Conservation (phyloP, 768 basidiomycete genomes). For the Leccinum disarticulatum region DNA sequence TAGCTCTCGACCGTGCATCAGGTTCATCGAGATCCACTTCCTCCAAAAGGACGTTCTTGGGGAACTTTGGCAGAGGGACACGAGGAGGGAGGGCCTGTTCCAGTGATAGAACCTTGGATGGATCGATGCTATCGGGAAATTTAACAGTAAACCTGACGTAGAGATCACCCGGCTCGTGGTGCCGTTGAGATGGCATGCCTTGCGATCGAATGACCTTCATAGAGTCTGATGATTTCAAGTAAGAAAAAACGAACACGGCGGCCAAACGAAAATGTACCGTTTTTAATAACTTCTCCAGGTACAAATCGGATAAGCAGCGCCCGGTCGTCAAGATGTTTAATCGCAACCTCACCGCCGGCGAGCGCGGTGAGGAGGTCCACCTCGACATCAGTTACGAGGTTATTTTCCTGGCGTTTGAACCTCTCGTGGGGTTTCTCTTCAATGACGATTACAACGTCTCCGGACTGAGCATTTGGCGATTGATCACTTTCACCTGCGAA, state of each 20-base stretch:
- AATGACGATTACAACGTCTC: slow-evolving; percentile 92
- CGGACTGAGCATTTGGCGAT: slow-evolving; percentile 82
- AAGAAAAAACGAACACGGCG: neutral
- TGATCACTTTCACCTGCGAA: slow-evolving; percentile 94
- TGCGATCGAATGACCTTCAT: slow-evolving; percentile 90
- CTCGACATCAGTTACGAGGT: slow-evolving; percentile 84
- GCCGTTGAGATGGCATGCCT: slow-evolving; percentile 98
- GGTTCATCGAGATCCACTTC: slow-evolving; percentile 83
- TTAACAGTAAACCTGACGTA: slow-evolving; percentile 82
- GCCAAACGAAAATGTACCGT: slow-evolving; percentile 58
- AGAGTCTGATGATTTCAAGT: slow-evolving; percentile 52
- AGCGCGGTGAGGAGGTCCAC: slow-evolving; percentile 92
- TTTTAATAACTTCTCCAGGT: slow-evolving; percentile 90
- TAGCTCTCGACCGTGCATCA: slow-evolving; percentile 54
- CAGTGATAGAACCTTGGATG: slow-evolving; percentile 64
- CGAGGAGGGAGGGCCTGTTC: slow-evolving; percentile 87
- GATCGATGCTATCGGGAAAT: slow-evolving; percentile 84
- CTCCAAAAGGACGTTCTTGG: slow-evolving; percentile 70
- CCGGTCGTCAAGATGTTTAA: slow-evolving; percentile 93
- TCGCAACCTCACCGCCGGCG: slow-evolving; percentile 85
- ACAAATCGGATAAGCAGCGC: slow-evolving; percentile 79
- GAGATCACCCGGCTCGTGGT: slow-evolving; percentile 95
- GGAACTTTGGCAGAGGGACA: slow-evolving; percentile 59
- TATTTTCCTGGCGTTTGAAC: slow-evolving; percentile 87
- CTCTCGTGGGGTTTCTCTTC: slow-evolving; percentile 90